A percentile compares a stretch with the other conserved stretches of the same genome.
phyloP scores from a whole-genome alignment of 2,329 filamentous ascomycete genomes.

The Verticillium isaacii region DNA sequence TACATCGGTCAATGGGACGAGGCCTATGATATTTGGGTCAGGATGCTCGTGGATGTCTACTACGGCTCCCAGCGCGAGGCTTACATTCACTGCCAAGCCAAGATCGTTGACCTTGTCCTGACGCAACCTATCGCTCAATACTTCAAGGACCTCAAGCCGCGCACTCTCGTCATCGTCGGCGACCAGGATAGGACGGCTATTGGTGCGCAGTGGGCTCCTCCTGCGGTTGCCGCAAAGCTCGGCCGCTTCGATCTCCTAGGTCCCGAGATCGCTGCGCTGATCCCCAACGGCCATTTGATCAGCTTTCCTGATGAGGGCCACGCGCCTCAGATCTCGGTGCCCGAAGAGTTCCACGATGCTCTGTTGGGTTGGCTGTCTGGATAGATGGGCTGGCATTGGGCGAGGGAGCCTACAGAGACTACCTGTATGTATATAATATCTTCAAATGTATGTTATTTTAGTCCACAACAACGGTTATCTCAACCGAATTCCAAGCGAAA shows the following conservation, averaged over 20 bases:
- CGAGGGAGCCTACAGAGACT: too few relatives aligned
- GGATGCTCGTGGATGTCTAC: conserved; percentile 50
- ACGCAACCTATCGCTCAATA: conserved; percentile 47
- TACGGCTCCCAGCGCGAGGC: conserved; percentile 32
- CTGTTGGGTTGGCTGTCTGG: conserved; percentile 37
- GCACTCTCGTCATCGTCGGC: conserved; percentile 45
- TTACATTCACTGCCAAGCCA: conserved; percentile 43
- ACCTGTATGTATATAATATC: too few relatives aligned
- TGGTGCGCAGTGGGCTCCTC: conserved; percentile 45
- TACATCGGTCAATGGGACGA: conserved; percentile 42
- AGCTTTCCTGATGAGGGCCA: conserved; percentile 45
- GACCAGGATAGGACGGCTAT: conserved; percentile 50
- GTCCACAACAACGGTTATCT: too few relatives aligned
- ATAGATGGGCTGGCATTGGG: too few relatives aligned
- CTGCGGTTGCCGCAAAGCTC: conserved; percentile 35
- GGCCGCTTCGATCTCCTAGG: conserved; percentile 47
- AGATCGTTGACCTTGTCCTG: conserved; percentile 47
- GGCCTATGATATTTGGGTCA: conserved; percentile 49
- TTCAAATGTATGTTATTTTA: too few relatives aligned
- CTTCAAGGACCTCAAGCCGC: conserved; percentile 36
- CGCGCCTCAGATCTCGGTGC: conserved; percentile 47
- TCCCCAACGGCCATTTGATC: conserved; percentile 38
- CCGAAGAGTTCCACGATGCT: conserved; percentile 38
- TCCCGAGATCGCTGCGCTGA: conserved; percentile 33
- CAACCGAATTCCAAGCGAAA: too few relatives aligned